phyloP scores from a whole-genome alignment of 148 eudicot genomes.

The Cornus suecica region DNA sequence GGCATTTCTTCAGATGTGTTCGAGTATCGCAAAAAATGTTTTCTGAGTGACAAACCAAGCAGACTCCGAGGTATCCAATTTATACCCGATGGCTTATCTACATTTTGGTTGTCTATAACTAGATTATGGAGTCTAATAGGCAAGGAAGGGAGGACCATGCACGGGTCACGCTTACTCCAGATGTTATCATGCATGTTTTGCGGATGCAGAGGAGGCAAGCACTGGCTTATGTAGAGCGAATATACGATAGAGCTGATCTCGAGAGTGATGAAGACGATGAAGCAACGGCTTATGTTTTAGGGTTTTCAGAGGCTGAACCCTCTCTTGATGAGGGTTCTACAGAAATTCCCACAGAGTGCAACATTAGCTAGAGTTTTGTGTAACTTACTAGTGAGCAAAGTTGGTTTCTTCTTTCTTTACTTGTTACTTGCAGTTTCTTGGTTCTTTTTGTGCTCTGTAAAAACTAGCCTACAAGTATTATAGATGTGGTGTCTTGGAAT shows the following conservation, averaged over 20 bases:
- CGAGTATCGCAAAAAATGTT: no score
- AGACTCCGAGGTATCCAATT: no score
- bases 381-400: neutral
- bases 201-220: conserved; percentile 70
- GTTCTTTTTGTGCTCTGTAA: no score
- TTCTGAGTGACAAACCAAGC: no score
- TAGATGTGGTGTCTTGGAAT: no score
- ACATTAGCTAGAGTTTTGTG: conserved; percentile 41
- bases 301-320: conserved; percentile 41
- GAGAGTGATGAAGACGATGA: conserved; percentile 56
- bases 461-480: no score
- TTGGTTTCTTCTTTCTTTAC: neutral
- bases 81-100: no score
- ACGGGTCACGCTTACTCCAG: conserved; percentile 56
- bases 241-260: conserved; percentile 32
- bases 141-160: conserved; percentile 62
- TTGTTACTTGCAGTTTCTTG: neutral
- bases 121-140: conserved; percentile 66
- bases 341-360: conserved; percentile 52
- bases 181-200: conserved; percentile 74
- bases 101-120: conserved; percentile 12
- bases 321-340: conserved; percentile 13
- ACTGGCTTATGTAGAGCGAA: conserved; percentile 44
- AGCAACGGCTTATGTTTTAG: conserved; percentile 37
- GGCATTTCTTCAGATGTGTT: no score